phyloP scores from a whole-genome alignment of 495 filamentous ascomycete species.

The Penicillium salamii region DNA sequence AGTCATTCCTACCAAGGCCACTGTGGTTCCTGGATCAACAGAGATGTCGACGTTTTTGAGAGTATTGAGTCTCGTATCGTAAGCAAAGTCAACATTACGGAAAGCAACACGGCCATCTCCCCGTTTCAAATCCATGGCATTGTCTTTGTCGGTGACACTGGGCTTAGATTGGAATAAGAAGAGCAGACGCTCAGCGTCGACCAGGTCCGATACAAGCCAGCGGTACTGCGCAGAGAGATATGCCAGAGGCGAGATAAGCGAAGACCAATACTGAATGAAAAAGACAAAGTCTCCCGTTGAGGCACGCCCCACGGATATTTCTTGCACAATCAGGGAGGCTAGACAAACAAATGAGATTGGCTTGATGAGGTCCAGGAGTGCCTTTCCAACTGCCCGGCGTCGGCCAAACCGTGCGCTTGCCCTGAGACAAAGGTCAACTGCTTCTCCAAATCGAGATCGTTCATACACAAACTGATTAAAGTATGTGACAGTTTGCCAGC shows the following conservation, averaged over 20 bases:
- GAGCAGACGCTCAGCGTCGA: slow-evolving; percentile 23
- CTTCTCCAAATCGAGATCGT: slow-evolving; percentile 44
- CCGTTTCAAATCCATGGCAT: slow-evolving; percentile 54
- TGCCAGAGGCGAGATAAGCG: slow-evolving; percentile 9
- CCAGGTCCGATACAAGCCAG: slow-evolving; percentile 16
- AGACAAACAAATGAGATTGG: slow-evolving; percentile 5
- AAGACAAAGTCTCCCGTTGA: slow-evolving; percentile 20
- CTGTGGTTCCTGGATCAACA: slow-evolving; percentile 54
- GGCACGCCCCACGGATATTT: slow-evolving; percentile 10
- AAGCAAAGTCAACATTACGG: slow-evolving; percentile 63
- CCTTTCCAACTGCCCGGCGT: slow-evolving; percentile 1
- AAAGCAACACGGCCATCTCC: slow-evolving; percentile 54
- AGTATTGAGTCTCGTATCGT: slow-evolving; percentile 64
- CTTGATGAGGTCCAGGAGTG: slow-evolving; percentile 3
- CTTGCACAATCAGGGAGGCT: slow-evolving; percentile 7
- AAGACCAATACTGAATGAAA: slow-evolving; percentile 16
- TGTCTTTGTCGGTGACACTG: slow-evolving; percentile 53
- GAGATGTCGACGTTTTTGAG: slow-evolving; percentile 64
- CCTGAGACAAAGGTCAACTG: slow-evolving; percentile 8
- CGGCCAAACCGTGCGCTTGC: not conserved
- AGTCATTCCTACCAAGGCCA: slow-evolving; percentile 75
- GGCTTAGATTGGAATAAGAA: slow-evolving; percentile 51
- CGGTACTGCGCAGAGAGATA: slow-evolving; percentile 16
- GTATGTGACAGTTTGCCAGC: slow-evolving; percentile 66
- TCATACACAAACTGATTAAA: slow-evolving; percentile 73